These are phyloP conservation scores for Capsicum baccatum DNA, from an alignment of 257 asterid species.

Conservation along the genomic window DNA sequence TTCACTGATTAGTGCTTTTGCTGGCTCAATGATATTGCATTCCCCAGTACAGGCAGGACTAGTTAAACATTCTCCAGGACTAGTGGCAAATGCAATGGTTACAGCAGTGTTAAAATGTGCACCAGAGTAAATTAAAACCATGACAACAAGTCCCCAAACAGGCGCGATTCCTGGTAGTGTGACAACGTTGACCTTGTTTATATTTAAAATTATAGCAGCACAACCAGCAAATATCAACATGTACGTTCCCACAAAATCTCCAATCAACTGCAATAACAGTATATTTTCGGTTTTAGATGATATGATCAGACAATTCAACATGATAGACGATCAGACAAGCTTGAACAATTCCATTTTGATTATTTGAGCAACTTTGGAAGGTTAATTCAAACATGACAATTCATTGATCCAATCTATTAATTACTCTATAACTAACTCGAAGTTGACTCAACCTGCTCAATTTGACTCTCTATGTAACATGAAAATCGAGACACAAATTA, in stretches of 20 bases:
- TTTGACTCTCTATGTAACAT: not conserved
- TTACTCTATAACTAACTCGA: not conserved
- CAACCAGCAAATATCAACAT: slow-evolving; percentile 44
- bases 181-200: slow-evolving; percentile 30
- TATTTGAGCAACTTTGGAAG: not conserved
- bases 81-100: too few relatives aligned
- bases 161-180: too few relatives aligned
- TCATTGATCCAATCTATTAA: not conserved
- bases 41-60: not conserved
- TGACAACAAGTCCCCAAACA: too few relatives aligned
- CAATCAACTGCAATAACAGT: slow-evolving; percentile 33
- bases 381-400: not conserved
- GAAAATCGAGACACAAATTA: not conserved
- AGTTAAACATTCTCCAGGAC: not conserved
- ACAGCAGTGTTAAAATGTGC: too few relatives aligned
- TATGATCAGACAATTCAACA: not conserved
- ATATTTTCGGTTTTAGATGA: not conserved
- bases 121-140: too few relatives aligned
- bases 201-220: slow-evolving; percentile 38
- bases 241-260: slow-evolving; percentile 44
- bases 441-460: not conserved
- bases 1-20: not conserved
- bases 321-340: not conserved
- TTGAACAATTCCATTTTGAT: not conserved
- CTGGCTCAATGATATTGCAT: slow-evolving; percentile 1